Evolutionary conservation across 2,329 filamentous ascomycete genomes (phyloP), one percentile per base, ranked within the genome.

Genomic region (Sphaerulina vaccinii): DNA sequence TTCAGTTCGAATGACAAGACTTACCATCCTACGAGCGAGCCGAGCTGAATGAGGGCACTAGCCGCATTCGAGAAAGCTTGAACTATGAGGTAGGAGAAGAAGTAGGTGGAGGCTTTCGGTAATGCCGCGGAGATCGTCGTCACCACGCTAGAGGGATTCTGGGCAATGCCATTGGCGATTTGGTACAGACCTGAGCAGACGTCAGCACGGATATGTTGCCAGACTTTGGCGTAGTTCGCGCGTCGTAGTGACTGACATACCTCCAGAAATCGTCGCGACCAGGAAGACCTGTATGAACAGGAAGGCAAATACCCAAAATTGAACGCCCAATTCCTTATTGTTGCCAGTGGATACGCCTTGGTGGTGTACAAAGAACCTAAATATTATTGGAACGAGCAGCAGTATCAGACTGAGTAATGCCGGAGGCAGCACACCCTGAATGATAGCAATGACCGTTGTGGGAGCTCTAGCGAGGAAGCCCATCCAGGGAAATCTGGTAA

Each of bases 41-140:
- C 83, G 19, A 95, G 81, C 65, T 97, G 93, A 10, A 96, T 75
- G 3, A 97, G 76, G 1, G 89, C 92, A 69, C 88, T 90, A 1
- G 92, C 92, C 69, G 90, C 96, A 57, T 89, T 90, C 57, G 89
- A 90, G 62, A 97, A 79, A 0, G 91, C 90, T 65, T 97, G 93
- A 8, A 99, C 84, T 67, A 96, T 86, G 84, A 99, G 91, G 79
- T 99, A 99, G 1, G 90, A 92, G 77, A 96, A 97, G 76, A 97
- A 99, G 71, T 97, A 99, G 67, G 96, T 96, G 62, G 90, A 87
- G 0, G 91, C 86, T 61, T 83, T 87, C 1, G 93, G 93, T 4
- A 99, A 75, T 54, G 91, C 93, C 9, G 76, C 69, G 0, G 92
- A 92, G 22, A 99, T 74, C 0, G 87, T 77, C 15, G 82, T 70